phyloP scores from a whole-genome alignment of 2,329 filamentous ascomycete genomes.

The Penicillium concentricum region DNA sequence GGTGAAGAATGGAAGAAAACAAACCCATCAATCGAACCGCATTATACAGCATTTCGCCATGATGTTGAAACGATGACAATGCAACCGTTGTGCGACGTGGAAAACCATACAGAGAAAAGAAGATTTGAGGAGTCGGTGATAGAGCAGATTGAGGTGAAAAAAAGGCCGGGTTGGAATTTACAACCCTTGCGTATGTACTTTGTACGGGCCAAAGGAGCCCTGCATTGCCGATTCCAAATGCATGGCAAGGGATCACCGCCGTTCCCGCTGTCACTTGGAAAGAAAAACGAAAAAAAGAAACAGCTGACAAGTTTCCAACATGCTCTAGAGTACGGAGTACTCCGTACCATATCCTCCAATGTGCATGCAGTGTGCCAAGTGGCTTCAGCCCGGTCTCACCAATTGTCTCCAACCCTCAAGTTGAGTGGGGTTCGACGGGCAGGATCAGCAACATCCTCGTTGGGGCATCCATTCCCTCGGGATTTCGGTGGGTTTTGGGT shows the following conservation, averaged over 20 bases:
- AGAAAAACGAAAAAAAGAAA: neutral
- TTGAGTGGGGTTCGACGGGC: slow-evolving; percentile 19
- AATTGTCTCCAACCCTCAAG: slow-evolving; percentile 8
- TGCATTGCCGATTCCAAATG: slow-evolving; percentile 13
- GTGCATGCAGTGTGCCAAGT: slow-evolving; percentile 17
- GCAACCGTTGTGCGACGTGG: neutral
- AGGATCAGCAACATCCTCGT: slow-evolving; percentile 24
- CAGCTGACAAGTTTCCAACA: slow-evolving; percentile 10
- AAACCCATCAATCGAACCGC: neutral
- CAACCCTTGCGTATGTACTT: slow-evolving; percentile 11
- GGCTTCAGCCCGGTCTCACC: slow-evolving; percentile 16
- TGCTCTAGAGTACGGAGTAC: too few species aligned
- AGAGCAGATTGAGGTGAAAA: neutral
- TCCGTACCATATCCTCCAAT: slow-evolving; percentile 7
- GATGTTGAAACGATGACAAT: neutral
- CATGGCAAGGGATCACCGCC: slow-evolving; percentile 20
- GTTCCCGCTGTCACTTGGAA: slow-evolving; percentile 23
- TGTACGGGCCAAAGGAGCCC: neutral
- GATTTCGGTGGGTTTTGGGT: slow-evolving; percentile 13
- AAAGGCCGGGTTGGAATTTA: slow-evolving; percentile 1
- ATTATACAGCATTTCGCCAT: neutral
- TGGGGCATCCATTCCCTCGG: slow-evolving; percentile 22
- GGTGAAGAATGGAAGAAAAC: neutral
- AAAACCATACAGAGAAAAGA: neutral
- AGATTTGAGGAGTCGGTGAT: neutral